These are phyloP conservation scores for Talaromyces ruber DNA, from an alignment of 495 filamentous ascomycete species.

Conservation along the genomic window DNA sequence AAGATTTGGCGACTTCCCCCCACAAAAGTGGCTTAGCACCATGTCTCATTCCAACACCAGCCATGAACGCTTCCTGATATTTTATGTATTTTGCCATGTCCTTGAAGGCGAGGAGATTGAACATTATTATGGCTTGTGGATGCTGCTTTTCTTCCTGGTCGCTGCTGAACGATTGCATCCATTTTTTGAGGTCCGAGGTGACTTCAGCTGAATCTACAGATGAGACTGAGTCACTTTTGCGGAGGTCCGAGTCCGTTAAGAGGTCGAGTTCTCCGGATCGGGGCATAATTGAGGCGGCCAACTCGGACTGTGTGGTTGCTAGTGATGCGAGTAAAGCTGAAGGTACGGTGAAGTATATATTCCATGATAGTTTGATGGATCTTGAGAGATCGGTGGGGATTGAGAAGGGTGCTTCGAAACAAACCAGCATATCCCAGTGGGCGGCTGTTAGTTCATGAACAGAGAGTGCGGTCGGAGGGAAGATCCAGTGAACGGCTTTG, in stretches of 20 bases:
- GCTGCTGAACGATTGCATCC: not conserved
- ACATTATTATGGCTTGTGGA: constrained; percentile 2
- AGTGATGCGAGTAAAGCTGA: not conserved
- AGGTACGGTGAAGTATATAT: not conserved
- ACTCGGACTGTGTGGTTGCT: not conserved
- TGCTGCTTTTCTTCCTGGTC: not conserved
- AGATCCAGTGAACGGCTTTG: constrained; percentile 1
- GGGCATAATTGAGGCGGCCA: not conserved
- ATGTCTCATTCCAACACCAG: not conserved
- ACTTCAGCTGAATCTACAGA: not conserved
- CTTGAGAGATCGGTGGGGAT: not conserved
- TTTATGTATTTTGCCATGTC: not conserved
- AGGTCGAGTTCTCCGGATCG: not conserved
- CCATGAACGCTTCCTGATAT: constrained; percentile 3
- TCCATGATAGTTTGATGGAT: not conserved
- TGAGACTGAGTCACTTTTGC: not conserved
- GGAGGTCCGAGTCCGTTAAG: not conserved
- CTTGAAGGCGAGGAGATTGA: constrained; percentile 6
- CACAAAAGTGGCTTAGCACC: not conserved
- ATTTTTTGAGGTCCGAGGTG: not conserved
- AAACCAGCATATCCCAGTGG: constrained; percentile 2
- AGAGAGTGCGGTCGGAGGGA: not conserved
- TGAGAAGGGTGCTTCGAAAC: not conserved
- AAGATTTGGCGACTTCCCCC: not conserved
- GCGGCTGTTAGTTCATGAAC: not conserved